Percentiles rank a stretch among this genome's conserved stretches.
Evolutionary conservation across 1,139 yeast species (phyloP).

Genomic region (Ogataea hybrid): DNA sequence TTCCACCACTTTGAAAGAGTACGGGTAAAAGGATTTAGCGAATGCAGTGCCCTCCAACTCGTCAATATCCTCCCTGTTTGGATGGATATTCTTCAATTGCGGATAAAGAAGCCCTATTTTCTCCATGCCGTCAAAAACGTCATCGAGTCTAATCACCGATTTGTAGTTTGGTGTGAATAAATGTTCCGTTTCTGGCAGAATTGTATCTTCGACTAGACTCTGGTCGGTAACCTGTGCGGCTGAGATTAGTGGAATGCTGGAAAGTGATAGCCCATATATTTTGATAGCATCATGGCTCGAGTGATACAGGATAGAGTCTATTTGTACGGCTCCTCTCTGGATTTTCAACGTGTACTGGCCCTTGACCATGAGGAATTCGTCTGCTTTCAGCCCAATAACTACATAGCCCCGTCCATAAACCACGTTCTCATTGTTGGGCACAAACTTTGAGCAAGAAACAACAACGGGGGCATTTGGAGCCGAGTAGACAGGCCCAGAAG

Average conservation of each 20-base stretch:
- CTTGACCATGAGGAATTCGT: conserved; percentile 50
- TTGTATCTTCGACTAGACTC: conserved; percentile 30
- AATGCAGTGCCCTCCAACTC: conserved; percentile 10
- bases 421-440: conserved; percentile 39
- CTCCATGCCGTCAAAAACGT: conserved; percentile 44
- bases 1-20: conserved; percentile 40
- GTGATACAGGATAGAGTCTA: conserved; percentile 53
- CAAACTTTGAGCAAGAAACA: conserved; percentile 33
- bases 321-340: conserved; percentile 54
- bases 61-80: conserved; percentile 15
- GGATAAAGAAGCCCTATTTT: conserved; percentile 47
- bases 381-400: conserved; percentile 42
- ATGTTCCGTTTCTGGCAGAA: conserved; percentile 34
- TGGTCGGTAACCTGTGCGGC: conserved; percentile 43
- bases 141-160: conserved; percentile 43
- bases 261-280: conserved; percentile 52
- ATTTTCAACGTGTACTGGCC: conserved; percentile 59
- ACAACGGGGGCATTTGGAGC: conserved; percentile 1
- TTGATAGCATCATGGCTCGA: conserved; percentile 35
- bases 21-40: conserved; percentile 28
- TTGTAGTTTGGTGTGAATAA: conserved; percentile 39
- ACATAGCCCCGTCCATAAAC: conserved; percentile 35
- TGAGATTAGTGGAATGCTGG: conserved; percentile 55
- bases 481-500: conserved; percentile 2
- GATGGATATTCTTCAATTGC: conserved; percentile 45